A percentile compares a stretch with the other conserved stretches of the same genome.
Evolutionary conservation across 2,329 filamentous ascomycete genomes (phyloP).

Genomic region (Ceratocystis cubensis): DNA sequence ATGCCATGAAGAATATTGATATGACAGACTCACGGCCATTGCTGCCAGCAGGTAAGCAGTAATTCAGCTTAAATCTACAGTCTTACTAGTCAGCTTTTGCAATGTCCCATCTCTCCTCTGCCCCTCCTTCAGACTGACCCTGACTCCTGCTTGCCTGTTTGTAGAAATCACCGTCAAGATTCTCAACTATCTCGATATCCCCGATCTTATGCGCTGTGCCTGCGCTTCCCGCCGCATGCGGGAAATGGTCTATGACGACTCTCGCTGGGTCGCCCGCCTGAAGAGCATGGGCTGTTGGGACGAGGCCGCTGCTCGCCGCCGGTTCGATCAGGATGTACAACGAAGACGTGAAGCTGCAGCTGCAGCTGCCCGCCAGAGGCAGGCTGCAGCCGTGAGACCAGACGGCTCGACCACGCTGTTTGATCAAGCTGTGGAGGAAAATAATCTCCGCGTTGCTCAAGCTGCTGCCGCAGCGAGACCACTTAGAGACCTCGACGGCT

Average conservation of each 20-base stretch:
- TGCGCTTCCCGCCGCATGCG: slow-evolving; percentile 73
- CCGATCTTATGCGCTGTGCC: slow-evolving; percentile 76
- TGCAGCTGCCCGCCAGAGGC: slow-evolving; percentile 24
- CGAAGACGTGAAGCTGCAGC: slow-evolving; percentile 45
- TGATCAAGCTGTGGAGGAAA: slow-evolving; percentile 54
- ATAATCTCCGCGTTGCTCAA: slow-evolving; percentile 26
- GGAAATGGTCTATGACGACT: slow-evolving; percentile 98
- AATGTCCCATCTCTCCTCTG: not conserved
- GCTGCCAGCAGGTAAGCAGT: slow-evolving; percentile 48
- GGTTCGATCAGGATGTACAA: slow-evolving; percentile 61
- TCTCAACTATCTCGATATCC: slow-evolving; percentile 74
- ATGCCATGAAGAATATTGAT: slow-evolving; percentile 65
- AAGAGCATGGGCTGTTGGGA: slow-evolving; percentile 87
- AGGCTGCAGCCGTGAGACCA: slow-evolving; percentile 21
- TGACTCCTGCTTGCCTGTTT: not conserved
- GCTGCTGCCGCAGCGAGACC: slow-evolving; percentile 22
- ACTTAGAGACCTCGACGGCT: slow-evolving; percentile 47
- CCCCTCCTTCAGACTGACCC: not conserved
- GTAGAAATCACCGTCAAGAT: slow-evolving; percentile 77
- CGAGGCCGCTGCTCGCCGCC: slow-evolving; percentile 67
- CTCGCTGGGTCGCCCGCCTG: slow-evolving; percentile 79
- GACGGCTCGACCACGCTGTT: slow-evolving; percentile 50
- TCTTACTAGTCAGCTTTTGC: not conserved
- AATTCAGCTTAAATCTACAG: not conserved
- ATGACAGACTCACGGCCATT: slow-evolving; percentile 67